A percentile compares a stretch with the other conserved stretches of the same genome.
These are phyloP conservation scores for Rubia peregrina DNA, from an alignment of 305 asterid species.

Conservation along the genomic window DNA sequence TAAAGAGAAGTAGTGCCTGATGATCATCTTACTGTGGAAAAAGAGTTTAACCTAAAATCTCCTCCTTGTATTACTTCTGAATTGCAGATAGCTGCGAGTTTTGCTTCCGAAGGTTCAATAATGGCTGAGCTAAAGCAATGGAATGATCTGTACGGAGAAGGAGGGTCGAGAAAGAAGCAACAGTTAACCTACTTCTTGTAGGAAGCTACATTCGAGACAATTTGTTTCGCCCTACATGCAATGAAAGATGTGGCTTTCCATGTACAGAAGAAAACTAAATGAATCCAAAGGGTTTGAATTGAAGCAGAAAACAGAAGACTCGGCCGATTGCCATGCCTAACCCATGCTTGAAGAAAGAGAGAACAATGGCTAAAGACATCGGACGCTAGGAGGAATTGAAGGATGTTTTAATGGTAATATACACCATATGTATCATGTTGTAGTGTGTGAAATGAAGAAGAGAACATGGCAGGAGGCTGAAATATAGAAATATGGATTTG, in stretches of 20 bases:
- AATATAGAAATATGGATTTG: background rate
- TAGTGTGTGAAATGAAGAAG: background rate
- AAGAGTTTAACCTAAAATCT: background rate
- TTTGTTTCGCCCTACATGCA: background rate
- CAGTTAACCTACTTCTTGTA: slow-evolving; percentile 81
- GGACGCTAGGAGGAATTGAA: background rate
- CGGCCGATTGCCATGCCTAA: background rate
- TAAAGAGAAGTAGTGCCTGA: slow-evolving; percentile 9
- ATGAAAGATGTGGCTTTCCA: too few relatives aligned
- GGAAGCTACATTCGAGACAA: background rate
- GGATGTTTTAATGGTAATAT: background rate
- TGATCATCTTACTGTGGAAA: background rate
- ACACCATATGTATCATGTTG: background rate
- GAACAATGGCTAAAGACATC: background rate
- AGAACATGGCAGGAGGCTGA: background rate
- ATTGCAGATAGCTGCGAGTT: slow-evolving; percentile 88
- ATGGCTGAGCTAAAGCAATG: slow-evolving; percentile 92
- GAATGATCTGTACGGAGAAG: slow-evolving; percentile 93
- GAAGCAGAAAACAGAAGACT: background rate
- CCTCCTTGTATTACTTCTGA: background rate
- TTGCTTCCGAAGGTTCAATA: slow-evolving; percentile 85
- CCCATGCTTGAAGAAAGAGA: slow-evolving; percentile 8
- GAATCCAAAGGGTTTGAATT: slow-evolving; percentile 8
- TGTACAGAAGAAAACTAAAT: background rate
- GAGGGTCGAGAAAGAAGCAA: slow-evolving; percentile 86